Evolutionary conservation across 805 yeast genomes (phyloP).

Genomic region (Maudiozyma pseudohumilis): DNA sequence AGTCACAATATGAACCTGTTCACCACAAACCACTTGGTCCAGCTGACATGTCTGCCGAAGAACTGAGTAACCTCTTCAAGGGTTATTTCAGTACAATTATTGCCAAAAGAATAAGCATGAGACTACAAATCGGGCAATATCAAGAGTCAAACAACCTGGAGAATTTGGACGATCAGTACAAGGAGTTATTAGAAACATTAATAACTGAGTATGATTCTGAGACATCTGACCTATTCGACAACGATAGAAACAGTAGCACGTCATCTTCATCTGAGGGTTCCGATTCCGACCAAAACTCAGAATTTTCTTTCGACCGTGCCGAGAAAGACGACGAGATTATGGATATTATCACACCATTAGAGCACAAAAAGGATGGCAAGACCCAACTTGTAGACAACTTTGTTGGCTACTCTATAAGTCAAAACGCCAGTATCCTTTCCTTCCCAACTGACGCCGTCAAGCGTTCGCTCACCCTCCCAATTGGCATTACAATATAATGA

Average conservation of each 20-base stretch:
- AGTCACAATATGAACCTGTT: conserved; percentile 5
- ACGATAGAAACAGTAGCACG: conserved; percentile 5
- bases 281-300: not conserved
- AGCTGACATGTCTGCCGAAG: not conserved
- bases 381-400: conserved; percentile 9
- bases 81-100: conserved; percentile 20
- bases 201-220: conserved; percentile 5
- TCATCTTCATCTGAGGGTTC: not conserved
- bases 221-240: conserved; percentile 3
- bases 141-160: conserved; percentile 11
- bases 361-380: not conserved
- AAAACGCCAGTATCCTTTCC: conserved; percentile 13
- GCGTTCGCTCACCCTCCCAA: conserved; percentile 26
- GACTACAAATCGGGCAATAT: conserved; percentile 20
- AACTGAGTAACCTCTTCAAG: conserved; percentile 11
- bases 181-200: conserved; percentile 1
- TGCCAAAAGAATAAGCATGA: conserved; percentile 20
- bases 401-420: conserved; percentile 2
- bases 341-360: not conserved
- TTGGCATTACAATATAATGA: conserved; percentile 18
- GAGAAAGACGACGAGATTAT: conserved; percentile 3
- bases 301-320: conserved; percentile 3
- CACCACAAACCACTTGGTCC: not conserved
- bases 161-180: conserved; percentile 8
- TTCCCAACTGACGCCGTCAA: conserved; percentile 12